These are phyloP conservation scores for Termitomyces sp. DNA, from an alignment of 768 basidiomycete species.

Conservation along the genomic window DNA sequence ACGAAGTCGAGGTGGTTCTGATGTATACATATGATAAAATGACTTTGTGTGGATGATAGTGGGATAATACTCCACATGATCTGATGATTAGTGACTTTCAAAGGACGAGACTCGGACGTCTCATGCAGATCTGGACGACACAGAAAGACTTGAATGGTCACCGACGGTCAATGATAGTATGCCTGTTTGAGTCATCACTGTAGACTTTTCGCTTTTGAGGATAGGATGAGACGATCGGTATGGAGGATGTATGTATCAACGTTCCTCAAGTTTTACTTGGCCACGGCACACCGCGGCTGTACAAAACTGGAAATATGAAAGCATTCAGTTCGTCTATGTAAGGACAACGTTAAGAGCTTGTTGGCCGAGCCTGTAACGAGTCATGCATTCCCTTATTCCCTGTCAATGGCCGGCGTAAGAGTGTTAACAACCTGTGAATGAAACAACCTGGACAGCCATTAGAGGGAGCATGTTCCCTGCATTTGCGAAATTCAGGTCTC, in stretches of 20 bases:
- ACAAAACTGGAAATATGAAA: slow-evolving; percentile 5
- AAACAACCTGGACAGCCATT: neutral
- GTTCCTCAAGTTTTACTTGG: neutral
- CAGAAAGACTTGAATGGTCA: neutral
- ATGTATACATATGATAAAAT: neutral
- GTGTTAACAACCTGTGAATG: neutral
- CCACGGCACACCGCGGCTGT: slow-evolving; percentile 4
- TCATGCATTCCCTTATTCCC: neutral
- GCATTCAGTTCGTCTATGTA: neutral
- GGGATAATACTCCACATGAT: slow-evolving; percentile 1
- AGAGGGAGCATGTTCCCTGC: neutral
- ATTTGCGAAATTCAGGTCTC: neutral
- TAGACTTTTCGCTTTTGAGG: neutral
- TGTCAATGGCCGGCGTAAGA: neutral
- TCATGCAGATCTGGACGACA: neutral
- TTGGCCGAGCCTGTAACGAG: neutral
- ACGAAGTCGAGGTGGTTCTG: slow-evolving; percentile 1
- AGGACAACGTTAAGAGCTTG: neutral
- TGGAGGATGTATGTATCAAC: neutral
- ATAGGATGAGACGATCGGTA: slow-evolving; percentile 1
- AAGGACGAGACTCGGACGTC: neutral
- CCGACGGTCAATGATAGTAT: neutral
- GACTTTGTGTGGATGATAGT: neutral
- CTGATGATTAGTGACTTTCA: neutral
- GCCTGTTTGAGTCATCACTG: neutral